Evolutionary conservation across 2,329 filamentous ascomycete species (phyloP), one percentile per base, ranked within the genome.

Genomic region (Ascosphaera acerosa): DNA sequence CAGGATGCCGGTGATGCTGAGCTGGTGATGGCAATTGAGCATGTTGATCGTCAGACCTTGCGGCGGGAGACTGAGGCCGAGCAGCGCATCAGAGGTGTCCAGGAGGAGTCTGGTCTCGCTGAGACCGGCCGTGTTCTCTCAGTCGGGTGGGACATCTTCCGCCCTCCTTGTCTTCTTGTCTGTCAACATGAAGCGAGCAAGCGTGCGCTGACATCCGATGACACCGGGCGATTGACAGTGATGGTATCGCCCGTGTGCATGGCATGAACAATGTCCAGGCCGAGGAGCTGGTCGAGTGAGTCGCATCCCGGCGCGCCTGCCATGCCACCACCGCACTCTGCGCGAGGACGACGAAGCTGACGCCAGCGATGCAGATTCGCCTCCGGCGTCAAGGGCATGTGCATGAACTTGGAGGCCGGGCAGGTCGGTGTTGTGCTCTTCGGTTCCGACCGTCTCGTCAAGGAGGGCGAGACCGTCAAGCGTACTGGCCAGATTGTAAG

Each of bases 381-480:
- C 52, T 97, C 87, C 44, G 87, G 87, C 60, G 87, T 94, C 62
- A 94, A 94, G 75, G 87, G 87, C 61, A 97, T 97, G 87, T 94
- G 84, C 78, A 94, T 97, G 84, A 97, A 97, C 77, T 74, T 97
- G 63, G 87, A 97, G 67, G 87, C 87, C 61, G 87, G 87, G 59
- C 87, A 94, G 64, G 87, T 97, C 65, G 87, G 87, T 91, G 82
- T 97, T 53, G 87, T 97, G 71, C 71, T 97, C 54, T 97, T 97
- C 71, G 87, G 87, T 74, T 94, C 87, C 54, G 87, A 97, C 66
- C 82, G 87, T 82, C 70, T 92, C 50, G 87, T 97, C 72, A 87
- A 80, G 70, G 87, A 97, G 64, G 87, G 87, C 55, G 84, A 97
- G 70, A 84, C 77, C 44, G 87, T 97, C 62, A 94, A 91, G 76